These are phyloP conservation scores for Rubroboletus satanas DNA, from an alignment of 768 basidiomycete genomes.

Conservation along the genomic window DNA sequence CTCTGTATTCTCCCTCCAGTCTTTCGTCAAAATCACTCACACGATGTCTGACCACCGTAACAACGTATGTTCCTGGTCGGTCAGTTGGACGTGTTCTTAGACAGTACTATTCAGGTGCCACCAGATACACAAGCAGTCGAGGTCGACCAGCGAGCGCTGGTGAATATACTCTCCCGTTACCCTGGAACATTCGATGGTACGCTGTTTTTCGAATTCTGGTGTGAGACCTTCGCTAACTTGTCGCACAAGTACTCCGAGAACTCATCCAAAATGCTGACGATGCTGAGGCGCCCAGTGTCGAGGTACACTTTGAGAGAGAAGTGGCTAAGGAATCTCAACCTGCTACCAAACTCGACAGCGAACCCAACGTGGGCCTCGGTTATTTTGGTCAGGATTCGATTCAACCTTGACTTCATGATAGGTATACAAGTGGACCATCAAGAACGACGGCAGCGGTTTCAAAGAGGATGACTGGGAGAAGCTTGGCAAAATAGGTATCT, in stretches of 20 bases:
- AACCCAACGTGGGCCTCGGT: not conserved
- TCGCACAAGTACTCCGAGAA: constrained; percentile 42
- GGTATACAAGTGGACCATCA: constrained; percentile 13
- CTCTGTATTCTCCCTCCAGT: not conserved
- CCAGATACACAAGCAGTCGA: constrained; percentile 10
- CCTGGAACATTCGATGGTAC: constrained; percentile 12
- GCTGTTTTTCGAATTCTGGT: not conserved
- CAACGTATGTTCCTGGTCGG: constrained; percentile 1
- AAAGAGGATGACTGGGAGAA: constrained; percentile 9
- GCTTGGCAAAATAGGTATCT: constrained; percentile 13
- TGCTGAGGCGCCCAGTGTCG: constrained; percentile 34
- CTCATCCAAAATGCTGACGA: constrained; percentile 58
- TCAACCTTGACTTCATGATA: not conserved
- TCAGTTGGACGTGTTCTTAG: not conserved
- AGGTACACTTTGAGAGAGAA: constrained; percentile 36
- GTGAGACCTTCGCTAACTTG: not conserved
- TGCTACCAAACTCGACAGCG: not conserved
- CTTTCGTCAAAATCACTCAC: not conserved
- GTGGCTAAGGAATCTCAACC: constrained; percentile 2
- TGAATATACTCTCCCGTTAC: constrained; percentile 18
- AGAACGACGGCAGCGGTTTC: constrained; percentile 7
- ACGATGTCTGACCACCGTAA: not conserved
- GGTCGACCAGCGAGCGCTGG: constrained; percentile 12
- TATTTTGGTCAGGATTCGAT: not conserved
- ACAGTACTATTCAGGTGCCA: not conserved